phyloP scores from a whole-genome alignment of 108 stramenopile genomes.

The Nitzschia sp. region DNA sequence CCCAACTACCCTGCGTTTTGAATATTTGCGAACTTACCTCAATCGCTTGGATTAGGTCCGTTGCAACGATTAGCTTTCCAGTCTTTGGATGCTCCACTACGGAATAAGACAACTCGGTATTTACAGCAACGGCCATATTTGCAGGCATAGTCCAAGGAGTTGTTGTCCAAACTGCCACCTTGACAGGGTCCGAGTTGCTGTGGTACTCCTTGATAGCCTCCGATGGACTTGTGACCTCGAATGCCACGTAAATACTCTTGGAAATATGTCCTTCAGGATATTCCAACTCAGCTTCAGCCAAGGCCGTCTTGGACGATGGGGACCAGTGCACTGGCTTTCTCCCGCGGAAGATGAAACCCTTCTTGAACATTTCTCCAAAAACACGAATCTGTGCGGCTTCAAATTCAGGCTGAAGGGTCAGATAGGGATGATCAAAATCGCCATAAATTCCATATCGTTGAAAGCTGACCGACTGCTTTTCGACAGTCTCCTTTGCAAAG shows the following conservation, averaged over 20 bases:
- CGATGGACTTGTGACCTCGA: conserved; percentile 72
- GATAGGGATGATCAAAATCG: conserved; percentile 96
- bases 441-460: conserved; percentile 96
- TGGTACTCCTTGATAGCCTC: conserved; percentile 57
- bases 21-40: conserved; percentile 47
- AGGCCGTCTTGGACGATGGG: conserved; percentile 92
- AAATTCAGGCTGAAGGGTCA: conserved; percentile 94
- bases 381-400: conserved; percentile 97
- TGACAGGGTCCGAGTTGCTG: conserved; percentile 53
- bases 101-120: conserved; percentile 89
- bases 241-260: conserved; percentile 91
- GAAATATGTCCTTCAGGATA: conserved; percentile 94
- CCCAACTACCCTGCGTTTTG: not conserved
- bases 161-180: conserved; percentile 93
- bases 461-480: conserved; percentile 84
- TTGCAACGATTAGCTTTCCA: conserved; percentile 79
- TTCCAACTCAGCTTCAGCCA: conserved; percentile 99
- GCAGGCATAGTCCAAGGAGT: conserved; percentile 94
- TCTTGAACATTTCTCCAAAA: conserved; percentile 94
- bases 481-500: conserved; percentile 92
- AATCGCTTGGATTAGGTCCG: conserved; percentile 69
- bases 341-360: conserved; percentile 96
- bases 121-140: conserved; percentile 94
- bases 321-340: conserved; percentile 99
- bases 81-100: conserved; percentile 74